Evolutionary conservation across 2,329 filamentous ascomycete species (phyloP), one percentile per base, ranked within the genome.

Genomic region (Metarhizium brunneum): DNA sequence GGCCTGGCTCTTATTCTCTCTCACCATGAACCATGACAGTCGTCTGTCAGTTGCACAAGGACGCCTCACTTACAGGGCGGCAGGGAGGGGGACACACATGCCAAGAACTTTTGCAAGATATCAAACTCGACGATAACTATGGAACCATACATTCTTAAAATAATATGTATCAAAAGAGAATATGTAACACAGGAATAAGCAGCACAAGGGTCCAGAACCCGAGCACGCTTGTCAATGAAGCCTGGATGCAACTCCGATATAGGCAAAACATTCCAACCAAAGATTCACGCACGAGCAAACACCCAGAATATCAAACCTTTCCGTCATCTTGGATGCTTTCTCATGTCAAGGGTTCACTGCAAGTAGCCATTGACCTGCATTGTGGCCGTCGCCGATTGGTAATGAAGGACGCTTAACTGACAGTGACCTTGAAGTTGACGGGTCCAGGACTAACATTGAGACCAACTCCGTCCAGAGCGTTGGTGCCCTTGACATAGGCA

Each of bases 381-480:
- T 25, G 25, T 25, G 25, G 25, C 25, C 25, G 25, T 25, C 25
- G 25, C 25, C 3, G 25, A 25, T 25, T 25, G 25, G 25, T 25
- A 25, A 25, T 25, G 32, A 10, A 25, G 25, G 5, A 11, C 36
- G 50, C 25, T 63, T 68, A 69, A 60, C 65, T 68, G 49, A 75
- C 63, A 38, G 61, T 64, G 59, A 71, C 63, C 4, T 56, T 53
- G 7, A 75, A 62, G 58, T 58, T 56, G 50, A 64, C 63, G 32
- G 63, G 58, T 50, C 64, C 63, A 36, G 63, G 54, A 53, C 72
- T 4, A 25, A 25, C 52, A 67, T 76, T 76, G 60, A 73, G 68
- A 47, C 73, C 73, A 16, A 72, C 47, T 48, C 74, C 74, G 53
- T 76, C 73, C 1, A 54, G 32, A 35, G 57, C 68, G 61, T 73